Base-by-base conservation (phyloP, 2,329 filamentous ascomycete species). In the Xylariaceae sp. region DNA sequence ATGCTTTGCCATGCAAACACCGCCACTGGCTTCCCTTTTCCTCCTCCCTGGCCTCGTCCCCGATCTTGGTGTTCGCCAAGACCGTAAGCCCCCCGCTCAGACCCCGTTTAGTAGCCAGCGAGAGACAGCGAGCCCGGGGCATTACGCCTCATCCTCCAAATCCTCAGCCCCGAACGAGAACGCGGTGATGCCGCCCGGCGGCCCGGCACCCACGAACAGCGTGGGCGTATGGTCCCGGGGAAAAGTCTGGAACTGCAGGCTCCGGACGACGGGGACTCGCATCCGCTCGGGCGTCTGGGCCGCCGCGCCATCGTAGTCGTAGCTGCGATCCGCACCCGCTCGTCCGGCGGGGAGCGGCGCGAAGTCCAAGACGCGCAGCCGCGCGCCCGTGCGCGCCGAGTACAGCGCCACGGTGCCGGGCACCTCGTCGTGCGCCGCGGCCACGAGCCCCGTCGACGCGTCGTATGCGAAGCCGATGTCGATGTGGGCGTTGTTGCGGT, bases 381-480 rank as follows among this genome's bases (percentile, higher is more conserved):
- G 63, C 9, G 69, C 57, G 0, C 82, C 82, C 2, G 75, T 77
- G 6, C 59, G 61, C 6, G 81, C 63, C 7, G 81, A 83, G 59
- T 81, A 83, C 10, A 84, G 59, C 1, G 62, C 72, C 0, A 84
- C 69, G 0, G 67, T 74, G 9, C 75, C 76, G 0, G 45, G 47
- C 10, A 20, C n/a, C 41, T 80, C 73, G 32, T 81, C 77, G 40
- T 82, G 80, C 0, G 79, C 81, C 0, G 82, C 78, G 0, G 82
- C 83, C 4, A 82, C 75, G 20, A 81, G 59, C 10, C 79, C 80
- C 6, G 76, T 65, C n/a, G 73, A 71, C 0, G 67, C 41, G 51
- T 78, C 74, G 4, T 80, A 74, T 46, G 82, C 81, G 59, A 84
- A 76, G 1, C 82, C 84, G 8, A 80, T 72, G 15, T 76, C 67